These are phyloP conservation scores for Cercospora beticola DNA, from an alignment of 2,329 filamentous ascomycete species.

Conservation along the genomic window DNA sequence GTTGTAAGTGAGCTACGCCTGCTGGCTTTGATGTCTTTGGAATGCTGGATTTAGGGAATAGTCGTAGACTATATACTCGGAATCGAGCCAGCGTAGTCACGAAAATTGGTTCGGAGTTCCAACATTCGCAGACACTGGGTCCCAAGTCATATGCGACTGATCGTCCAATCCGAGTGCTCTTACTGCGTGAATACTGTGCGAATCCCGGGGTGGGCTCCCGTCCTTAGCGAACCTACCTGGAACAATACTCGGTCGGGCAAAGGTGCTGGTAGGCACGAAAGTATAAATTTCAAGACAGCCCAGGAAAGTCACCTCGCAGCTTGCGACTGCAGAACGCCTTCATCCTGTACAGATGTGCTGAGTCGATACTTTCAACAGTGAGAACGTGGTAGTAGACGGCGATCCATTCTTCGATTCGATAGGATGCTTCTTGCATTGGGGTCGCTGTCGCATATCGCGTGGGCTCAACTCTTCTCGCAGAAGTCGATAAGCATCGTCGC, in stretches of 20 bases:
- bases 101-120: background rate
- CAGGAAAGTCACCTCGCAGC: background rate
- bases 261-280: background rate
- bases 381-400: background rate
- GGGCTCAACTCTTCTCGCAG: background rate
- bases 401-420: background rate
- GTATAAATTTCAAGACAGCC: background rate
- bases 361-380: background rate
- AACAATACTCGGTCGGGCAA: background rate
- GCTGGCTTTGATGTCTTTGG: background rate
- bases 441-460: background rate
- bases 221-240: background rate
- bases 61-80: background rate
- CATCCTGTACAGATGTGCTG: background rate
- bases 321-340: background rate
- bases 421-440: background rate
- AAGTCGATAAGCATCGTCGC: background rate
- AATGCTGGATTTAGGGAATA: background rate
- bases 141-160: background rate
- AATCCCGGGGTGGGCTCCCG: background rate
- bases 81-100: background rate
- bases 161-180: background rate
- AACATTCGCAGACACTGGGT: background rate
- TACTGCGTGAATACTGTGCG: background rate
- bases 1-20: background rate